phyloP scores from a whole-genome alignment of 2,329 filamentous ascomycete species.

The Penicillium sp. region DNA sequence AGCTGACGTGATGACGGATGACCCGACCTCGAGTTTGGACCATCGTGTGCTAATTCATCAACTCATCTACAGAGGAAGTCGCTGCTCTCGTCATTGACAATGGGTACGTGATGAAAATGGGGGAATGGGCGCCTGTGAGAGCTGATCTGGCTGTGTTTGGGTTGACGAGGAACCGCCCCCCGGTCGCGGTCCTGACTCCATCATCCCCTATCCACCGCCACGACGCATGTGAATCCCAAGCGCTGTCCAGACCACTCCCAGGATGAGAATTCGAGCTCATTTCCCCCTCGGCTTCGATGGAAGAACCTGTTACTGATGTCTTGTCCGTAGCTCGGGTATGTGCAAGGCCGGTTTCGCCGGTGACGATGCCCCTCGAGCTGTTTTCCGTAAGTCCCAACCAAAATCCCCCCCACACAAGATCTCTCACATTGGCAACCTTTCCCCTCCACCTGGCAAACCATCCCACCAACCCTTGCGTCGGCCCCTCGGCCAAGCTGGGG shows the following conservation, averaged over 20 bases:
- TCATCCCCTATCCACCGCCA: constrained; percentile 21
- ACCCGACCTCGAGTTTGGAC: constrained; percentile 17
- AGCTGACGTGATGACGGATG: constrained; percentile 10
- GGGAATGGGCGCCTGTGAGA: constrained; percentile 1
- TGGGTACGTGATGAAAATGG: constrained; percentile 76
- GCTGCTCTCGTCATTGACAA: constrained; percentile 99
- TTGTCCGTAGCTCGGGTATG: constrained; percentile 87
- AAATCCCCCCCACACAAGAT: constrained; percentile 19
- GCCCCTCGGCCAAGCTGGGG: constrained; percentile 7
- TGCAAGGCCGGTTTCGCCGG: constrained; percentile 99
- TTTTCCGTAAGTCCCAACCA: constrained; percentile 88
- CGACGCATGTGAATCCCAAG: constrained; percentile 21
- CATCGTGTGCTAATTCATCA: constrained; percentile 40
- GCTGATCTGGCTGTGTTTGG: constrained; percentile 32
- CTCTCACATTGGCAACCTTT: constrained; percentile 7
- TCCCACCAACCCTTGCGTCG: constrained; percentile 35
- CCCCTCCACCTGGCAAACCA: constrained; percentile 22
- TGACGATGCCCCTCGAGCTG: constrained; percentile 99
- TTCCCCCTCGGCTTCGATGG: neutral
- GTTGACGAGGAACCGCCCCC: constrained; percentile 3
- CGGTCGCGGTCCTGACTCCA: constrained; percentile 27
- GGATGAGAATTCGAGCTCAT: neutral
- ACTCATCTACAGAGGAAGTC: constrained; percentile 83
- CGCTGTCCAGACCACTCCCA: constrained; percentile 12
- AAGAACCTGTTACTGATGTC: constrained; percentile 28